These are phyloP conservation scores for Blastocrithidia nonstop DNA, from an alignment of 208 protist species.

Conservation along the genomic window DNA sequence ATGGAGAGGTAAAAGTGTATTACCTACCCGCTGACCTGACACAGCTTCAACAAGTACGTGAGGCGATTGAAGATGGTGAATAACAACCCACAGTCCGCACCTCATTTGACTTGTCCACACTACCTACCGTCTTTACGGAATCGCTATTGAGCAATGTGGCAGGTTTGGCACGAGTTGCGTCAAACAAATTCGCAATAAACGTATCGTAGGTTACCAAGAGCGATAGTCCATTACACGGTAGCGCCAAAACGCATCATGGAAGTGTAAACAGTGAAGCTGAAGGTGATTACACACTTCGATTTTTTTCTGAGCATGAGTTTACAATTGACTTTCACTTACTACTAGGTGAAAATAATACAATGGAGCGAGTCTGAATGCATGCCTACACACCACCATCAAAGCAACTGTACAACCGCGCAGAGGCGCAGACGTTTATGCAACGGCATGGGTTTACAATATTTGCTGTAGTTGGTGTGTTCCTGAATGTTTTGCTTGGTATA, in stretches of 20 bases:
- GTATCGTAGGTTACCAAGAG: too few relatives aligned
- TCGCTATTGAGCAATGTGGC: constrained; percentile 22
- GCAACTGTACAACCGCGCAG: constrained; percentile 13
- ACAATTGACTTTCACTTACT: constrained; percentile 14
- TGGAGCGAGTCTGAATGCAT: constrained; percentile 45
- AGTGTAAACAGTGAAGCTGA: neutral
- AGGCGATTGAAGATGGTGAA: constrained; percentile 18
- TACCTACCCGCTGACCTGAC: constrained; percentile 19
- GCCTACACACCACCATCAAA: constrained; percentile 32
- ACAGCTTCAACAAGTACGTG: constrained; percentile 15
- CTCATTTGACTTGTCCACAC: constrained; percentile 20
- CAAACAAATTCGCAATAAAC: too few relatives aligned
- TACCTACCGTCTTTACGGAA: constrained; percentile 6
- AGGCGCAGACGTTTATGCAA: constrained; percentile 12
- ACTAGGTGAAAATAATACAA: neutral
- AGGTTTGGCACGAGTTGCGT: constrained; percentile 12
- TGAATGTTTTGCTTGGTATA: too few relatives aligned
- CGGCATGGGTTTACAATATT: neutral
- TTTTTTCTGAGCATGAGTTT: constrained; percentile 63
- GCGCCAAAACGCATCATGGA: neutral
- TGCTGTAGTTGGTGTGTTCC: too few relatives aligned
- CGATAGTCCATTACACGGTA: too few relatives aligned
- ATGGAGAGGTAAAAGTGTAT: constrained; percentile 20
- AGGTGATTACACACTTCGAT: constrained; percentile 22
- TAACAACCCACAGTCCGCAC: constrained; percentile 9